Base-by-base conservation (phyloP, 345 rosid genomes). In the Citrus glauca region DNA sequence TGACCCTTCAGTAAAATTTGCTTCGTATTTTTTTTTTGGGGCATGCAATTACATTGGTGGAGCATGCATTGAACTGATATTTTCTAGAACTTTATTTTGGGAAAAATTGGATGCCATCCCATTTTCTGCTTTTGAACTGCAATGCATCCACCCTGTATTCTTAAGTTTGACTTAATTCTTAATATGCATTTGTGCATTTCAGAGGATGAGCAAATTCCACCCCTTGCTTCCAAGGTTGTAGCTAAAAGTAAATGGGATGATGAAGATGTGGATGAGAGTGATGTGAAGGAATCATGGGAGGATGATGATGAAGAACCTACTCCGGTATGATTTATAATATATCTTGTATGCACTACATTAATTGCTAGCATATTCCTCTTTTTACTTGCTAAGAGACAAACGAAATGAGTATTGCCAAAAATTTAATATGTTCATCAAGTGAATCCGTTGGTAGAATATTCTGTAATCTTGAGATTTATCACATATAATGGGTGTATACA, bases 221-320 rank as follows among this genome's bases (percentile, higher is more conserved):
- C 97, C 68, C 65, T 94, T 9, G 63, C 69, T 79, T 48, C 76
- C 6, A 91, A 94, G 87, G 90, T 74, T 62, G 88, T 72, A 27
- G 84, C 87, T 40, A 86, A 84, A 89, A 91, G 76, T 61, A 82
- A 79, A 6, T 97, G 99, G 99, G 97, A 97, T 78, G 99, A 93
- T 76, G 99, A 96, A 76, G 98, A 97, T 81, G 88, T 86, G 61
- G 98, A 97, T 80, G 98, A 92, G 16, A 69, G 85, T 81, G 98
- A 90, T 80, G 86, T 97, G 72, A 97, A 94, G 83, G 99, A 96
- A 48, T 96, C 99, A 13, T 96, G 98, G 99, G 99, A 96, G 81
- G 98, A 94, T 83, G 99, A 97, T 61, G 97, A 95, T 78, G 94
- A 92, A 81, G 94, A 92, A 81, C 90, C 90, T 73, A 86, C 89